Evolutionary conservation across 345 rosid genomes (phyloP).

Genomic region (Eucalyptus coolabah): DNA sequence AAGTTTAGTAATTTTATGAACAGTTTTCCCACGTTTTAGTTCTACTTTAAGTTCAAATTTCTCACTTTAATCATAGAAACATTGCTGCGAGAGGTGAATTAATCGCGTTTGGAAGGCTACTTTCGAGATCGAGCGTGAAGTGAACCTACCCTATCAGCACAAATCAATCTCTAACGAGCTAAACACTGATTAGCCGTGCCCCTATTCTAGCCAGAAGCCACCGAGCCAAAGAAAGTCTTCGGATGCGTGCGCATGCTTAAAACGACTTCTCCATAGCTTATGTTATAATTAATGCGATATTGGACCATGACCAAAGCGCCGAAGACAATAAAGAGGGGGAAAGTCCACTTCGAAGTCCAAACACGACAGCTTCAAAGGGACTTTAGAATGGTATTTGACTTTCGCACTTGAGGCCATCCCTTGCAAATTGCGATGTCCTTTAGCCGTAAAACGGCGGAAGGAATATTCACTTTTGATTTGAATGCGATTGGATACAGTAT

Average conservation of each 20-base stretch:
- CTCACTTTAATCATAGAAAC: rapidly evolving
- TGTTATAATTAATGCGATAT: background rate
- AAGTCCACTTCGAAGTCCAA: background rate
- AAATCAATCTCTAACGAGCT: background rate
- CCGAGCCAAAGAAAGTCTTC: background rate
- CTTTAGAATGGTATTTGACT: background rate
- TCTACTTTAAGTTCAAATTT: background rate
- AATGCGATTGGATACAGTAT: background rate
- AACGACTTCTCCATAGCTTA: background rate
- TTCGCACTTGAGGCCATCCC: background rate
- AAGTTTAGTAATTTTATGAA: too few relatives aligned
- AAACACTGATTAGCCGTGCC: background rate
- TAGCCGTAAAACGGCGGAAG: background rate
- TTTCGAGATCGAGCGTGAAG: background rate
- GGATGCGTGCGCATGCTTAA: background rate
- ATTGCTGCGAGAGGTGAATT: rapidly evolving
- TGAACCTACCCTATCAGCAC: background rate
- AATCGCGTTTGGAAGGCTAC: rapidly evolving
- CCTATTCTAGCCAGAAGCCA: background rate
- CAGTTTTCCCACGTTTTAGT: rapidly evolving
- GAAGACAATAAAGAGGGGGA: rapidly evolving
- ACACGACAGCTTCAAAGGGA: background rate
- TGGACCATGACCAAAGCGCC: background rate
- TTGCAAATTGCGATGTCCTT: background rate
- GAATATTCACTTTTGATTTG: background rate